Conservation (phyloP, 768 basidiomycete species). For the Boletus insuetus region DNA sequence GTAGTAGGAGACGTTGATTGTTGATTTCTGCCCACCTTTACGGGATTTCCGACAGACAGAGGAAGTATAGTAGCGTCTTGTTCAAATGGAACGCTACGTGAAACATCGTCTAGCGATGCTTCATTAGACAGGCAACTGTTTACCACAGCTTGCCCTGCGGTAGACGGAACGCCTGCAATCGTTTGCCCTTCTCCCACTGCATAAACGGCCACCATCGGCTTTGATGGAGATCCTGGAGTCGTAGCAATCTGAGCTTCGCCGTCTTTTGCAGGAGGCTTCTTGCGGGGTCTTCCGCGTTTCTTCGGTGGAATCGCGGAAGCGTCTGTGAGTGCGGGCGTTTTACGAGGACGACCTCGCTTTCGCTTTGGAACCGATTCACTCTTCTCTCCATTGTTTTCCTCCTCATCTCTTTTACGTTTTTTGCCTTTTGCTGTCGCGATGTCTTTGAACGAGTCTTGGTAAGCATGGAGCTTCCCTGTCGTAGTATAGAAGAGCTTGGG, state of each 20-base stretch:
- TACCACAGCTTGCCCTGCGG: background rate
- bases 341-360: slow-evolving; percentile 61
- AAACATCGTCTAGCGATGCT: background rate
- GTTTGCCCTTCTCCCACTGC: background rate
- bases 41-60: background rate
- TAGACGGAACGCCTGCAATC: background rate
- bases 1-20: background rate
- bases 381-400: slow-evolving; percentile 13
- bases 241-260: background rate
- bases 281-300: slow-evolving; percentile 37
- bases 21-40: background rate
- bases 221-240: slow-evolving; percentile 8
- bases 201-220: background rate
- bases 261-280: slow-evolving; percentile 11
- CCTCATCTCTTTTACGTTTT: slow-evolving; percentile 35
- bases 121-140: background rate
- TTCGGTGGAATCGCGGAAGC: slow-evolving; percentile 23
- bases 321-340: slow-evolving; percentile 22
- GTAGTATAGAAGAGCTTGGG: slow-evolving; percentile 54
- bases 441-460: slow-evolving; percentile 51
- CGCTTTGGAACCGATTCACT: slow-evolving; percentile 20
- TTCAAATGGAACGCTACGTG: background rate
- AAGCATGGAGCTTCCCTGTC: slow-evolving; percentile 38
- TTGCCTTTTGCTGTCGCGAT: slow-evolving; percentile 15
- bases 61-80: background rate